Evolutionary conservation across 116 monocot genomes (phyloP).

Genomic region (Trichopus zeylanicus): DNA sequence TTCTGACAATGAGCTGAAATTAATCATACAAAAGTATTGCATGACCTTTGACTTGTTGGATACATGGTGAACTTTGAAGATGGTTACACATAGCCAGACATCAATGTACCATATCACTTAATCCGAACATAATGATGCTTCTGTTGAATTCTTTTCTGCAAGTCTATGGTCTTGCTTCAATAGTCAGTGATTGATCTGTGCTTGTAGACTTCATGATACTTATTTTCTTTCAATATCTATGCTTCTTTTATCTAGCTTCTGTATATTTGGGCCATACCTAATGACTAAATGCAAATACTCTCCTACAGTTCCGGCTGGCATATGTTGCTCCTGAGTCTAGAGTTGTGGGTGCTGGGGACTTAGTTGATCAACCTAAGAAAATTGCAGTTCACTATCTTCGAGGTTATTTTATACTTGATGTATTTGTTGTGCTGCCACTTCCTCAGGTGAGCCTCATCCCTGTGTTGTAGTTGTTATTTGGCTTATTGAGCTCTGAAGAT

Average conservation of each 20-base stretch:
- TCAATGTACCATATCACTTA: neutral
- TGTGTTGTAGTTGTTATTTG: neutral
- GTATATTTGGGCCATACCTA: neutral
- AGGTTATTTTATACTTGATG: slow-evolving; percentile 62
- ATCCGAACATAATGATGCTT: neutral
- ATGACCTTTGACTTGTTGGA: neutral
- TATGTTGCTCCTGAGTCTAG: slow-evolving; percentile 88
- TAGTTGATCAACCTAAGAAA: slow-evolving; percentile 79
- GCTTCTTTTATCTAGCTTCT: neutral
- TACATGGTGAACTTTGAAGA: neutral
- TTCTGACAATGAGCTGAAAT: no score
- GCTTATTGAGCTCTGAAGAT: neutral
- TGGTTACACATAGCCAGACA: neutral
- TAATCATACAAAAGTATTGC: no score
- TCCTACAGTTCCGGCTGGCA: slow-evolving; percentile 80
- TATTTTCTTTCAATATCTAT: no score
- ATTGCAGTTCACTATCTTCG: slow-evolving; percentile 74
- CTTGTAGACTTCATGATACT: neutral
- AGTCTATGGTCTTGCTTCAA: neutral
- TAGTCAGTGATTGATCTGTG: neutral
- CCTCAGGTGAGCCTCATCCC: slow-evolving; percentile 48
- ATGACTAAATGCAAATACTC: neutral
- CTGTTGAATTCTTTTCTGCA: neutral
- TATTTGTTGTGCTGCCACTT: slow-evolving; percentile 72
- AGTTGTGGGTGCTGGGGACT: slow-evolving; percentile 74